Evolutionary conservation across 805 yeast genomes (phyloP).

Genomic region (Metschnikowia rubicola): DNA sequence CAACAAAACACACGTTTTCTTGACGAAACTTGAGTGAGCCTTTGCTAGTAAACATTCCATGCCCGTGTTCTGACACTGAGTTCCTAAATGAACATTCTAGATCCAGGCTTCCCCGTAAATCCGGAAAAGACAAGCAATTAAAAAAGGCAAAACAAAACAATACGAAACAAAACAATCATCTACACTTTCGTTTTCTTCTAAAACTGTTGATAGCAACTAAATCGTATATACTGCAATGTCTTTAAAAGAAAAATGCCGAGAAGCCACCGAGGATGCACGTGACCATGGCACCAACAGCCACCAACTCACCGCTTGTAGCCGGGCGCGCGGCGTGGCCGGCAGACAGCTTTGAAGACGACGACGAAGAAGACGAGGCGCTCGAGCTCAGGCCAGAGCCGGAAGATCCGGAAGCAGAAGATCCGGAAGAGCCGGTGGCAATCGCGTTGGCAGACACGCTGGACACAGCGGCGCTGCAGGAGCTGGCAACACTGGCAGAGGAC

Average conservation of each 20-base stretch:
- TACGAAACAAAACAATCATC: too few relatives aligned
- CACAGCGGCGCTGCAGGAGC: slow-evolving; percentile 28
- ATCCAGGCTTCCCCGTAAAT: too few relatives aligned
- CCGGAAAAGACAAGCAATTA: too few relatives aligned
- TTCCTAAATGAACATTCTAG: too few relatives aligned
- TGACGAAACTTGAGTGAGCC: too few relatives aligned
- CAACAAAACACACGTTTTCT: too few relatives aligned
- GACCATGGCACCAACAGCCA: slow-evolving; percentile 31
- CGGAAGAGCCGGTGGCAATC: slow-evolving; percentile 12
- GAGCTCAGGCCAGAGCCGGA: slow-evolving; percentile 23
- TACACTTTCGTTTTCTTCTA: too few relatives aligned
- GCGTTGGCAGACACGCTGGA: slow-evolving; percentile 19
- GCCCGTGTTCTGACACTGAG: too few relatives aligned
- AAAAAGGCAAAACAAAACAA: too few relatives aligned
- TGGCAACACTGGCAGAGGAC: slow-evolving; percentile 24
- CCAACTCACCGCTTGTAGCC: slow-evolving; percentile 30
- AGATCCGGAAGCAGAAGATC: slow-evolving; percentile 13
- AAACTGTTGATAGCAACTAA: too few relatives aligned
- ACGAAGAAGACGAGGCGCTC: slow-evolving; percentile 20
- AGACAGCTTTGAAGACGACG: slow-evolving; percentile 18
- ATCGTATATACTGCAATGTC: neutral
- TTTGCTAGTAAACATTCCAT: too few relatives aligned
- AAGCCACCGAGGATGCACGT: slow-evolving; percentile 46
- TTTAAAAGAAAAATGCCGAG: slow-evolving; percentile 30
- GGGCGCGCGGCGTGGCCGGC: slow-evolving; percentile 21